Base-by-base conservation (phyloP, 2,329 filamentous ascomycete genomes). In the Waltergamsia citrina region DNA sequence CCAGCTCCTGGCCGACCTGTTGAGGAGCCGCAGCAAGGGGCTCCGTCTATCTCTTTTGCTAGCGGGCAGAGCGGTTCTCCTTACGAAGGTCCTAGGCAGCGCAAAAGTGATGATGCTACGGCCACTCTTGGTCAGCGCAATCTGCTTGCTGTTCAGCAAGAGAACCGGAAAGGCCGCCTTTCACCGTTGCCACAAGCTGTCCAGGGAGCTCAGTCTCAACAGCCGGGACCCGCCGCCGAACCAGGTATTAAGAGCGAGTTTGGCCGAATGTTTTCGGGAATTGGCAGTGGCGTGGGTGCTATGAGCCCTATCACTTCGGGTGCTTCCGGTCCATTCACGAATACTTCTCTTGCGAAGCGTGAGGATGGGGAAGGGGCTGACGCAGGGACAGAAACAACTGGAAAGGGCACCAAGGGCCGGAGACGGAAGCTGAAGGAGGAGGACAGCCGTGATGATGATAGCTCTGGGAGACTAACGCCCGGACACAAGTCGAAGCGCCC, bases 181-280 rank as follows among this genome's bases (percentile, higher is more conserved):
- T 95, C 90, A 7, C 90, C 90, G 2, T 64, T 95, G 12, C 90
- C 90, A 1, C 90, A 95, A 56, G 88, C 90, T 16, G 88, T 95
- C 1, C 88, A 95, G 52, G 90, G 90, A 16, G 88, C 85, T 2
- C 88, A 94, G 53, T 77, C 81, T 12, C 83, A 87, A 46, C 74
- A 83, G 25, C 72, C 83, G 34, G 85, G 83, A 4, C 85, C 86
- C 6, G 76, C 78, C 11, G 83, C 81, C 12, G 87, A 94, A 53
- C 83, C 86, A 9, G 83, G 83, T 28, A 94, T 95, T 50, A 94
- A 95, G 66, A 93, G 80, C 52, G 90, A 95, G 53, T 88, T 95
- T 53, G 88, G 88, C 19, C 80, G 86, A 41, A 94, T 95, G 70
- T 95, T 94, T 59, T 86, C 85, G 14, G 90, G 90, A n/a, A 86